Base-by-base conservation (phyloP, 441 rosid genomes). In the Eutrema salsugineum region DNA sequence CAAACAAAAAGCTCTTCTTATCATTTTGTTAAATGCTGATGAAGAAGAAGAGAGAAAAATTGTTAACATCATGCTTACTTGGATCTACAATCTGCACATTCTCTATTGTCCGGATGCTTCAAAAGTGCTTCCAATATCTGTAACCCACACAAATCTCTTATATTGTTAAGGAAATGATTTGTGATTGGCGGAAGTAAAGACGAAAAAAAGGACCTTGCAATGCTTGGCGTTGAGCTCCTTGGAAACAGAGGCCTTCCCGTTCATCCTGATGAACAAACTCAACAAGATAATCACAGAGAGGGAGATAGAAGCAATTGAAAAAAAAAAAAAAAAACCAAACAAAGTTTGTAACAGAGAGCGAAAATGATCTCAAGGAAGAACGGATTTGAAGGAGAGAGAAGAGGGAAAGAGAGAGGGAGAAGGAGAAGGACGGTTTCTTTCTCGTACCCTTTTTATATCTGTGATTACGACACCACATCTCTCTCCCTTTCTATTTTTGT, bases 181-280 rank as follows among this genome's bases (percentile, higher is more conserved):
- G 55, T 12, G 55, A 27, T 5, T 20, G 12, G 32, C 6, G 14
- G 24, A 47, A 56, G 40, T 16, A 57, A 47, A 36, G n/a, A 54
- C 17, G 47, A 42, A 24, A 46, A 43, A 58, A 4, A 66, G 33
- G 35, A 91, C 97, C 94, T 91, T 91, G 50, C 79, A 69, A 68
- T 89, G 97, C 72, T 78, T 87, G 60, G 88, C 93, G 66, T 86
- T 84, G 40, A 89, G 93, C 76, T 91, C 97, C 68, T 86, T 89
- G 71, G 93, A 84, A 70, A 91, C 83, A 46, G 85, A 80, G 67
- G 95, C 88, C 83, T 91, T 91, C 71, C 80, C 78, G 81, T 86
- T 91, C 91, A 84, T 87, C 20, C 38, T 77, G 63, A 77, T 68
- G 51, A 62, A 38, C 15, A 43, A 65, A 35, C 35, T 48, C 46